Conservation (phyloP, 2,329 filamentous ascomycete species). For the Diaporthe ampelina region DNA sequence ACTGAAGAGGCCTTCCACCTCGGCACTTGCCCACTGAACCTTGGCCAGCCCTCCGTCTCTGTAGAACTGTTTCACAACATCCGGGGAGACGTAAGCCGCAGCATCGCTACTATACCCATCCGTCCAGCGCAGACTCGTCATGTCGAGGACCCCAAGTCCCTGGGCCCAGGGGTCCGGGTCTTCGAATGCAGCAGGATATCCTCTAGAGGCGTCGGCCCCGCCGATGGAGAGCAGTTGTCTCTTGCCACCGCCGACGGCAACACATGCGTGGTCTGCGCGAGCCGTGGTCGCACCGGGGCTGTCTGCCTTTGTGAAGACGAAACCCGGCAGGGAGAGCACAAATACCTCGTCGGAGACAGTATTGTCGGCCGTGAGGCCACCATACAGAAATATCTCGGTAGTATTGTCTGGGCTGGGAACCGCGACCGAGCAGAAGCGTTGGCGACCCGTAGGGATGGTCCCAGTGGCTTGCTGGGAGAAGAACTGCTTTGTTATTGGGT, state of each 20-base stretch:
- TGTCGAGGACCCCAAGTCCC: conserved; percentile 56
- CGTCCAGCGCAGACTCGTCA: conserved; percentile 54
- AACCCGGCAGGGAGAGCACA: conserved; percentile 55
- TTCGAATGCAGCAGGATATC: conserved; percentile 43
- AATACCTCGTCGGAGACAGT: conserved; percentile 50
- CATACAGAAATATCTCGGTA: conserved; percentile 57
- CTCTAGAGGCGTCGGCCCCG: conserved; percentile 49
- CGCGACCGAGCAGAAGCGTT: conserved; percentile 53
- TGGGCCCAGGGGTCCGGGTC: conserved; percentile 53
- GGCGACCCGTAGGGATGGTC: conserved; percentile 45
- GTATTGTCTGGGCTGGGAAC: conserved; percentile 50
- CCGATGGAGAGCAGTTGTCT: conserved; percentile 58
- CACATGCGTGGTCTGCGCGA: conserved; percentile 52
- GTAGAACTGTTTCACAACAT: conserved; percentile 24
- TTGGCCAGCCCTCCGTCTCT: not conserved
- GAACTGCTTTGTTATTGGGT: conserved; percentile 53
- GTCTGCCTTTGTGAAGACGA: conserved; percentile 52
- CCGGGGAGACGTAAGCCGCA: conserved; percentile 1
- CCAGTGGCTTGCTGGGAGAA: conserved; percentile 52
- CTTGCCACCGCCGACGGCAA: conserved; percentile 50
- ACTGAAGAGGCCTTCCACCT: conserved; percentile 7
- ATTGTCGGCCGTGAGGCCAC: conserved; percentile 47
- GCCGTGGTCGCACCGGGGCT: conserved; percentile 42
- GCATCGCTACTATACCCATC: conserved; percentile 3
- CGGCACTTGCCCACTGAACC: conserved; percentile 17